These are phyloP conservation scores for Xylariales sp. DNA, from an alignment of 2,329 filamentous ascomycete species.

Conservation along the genomic window DNA sequence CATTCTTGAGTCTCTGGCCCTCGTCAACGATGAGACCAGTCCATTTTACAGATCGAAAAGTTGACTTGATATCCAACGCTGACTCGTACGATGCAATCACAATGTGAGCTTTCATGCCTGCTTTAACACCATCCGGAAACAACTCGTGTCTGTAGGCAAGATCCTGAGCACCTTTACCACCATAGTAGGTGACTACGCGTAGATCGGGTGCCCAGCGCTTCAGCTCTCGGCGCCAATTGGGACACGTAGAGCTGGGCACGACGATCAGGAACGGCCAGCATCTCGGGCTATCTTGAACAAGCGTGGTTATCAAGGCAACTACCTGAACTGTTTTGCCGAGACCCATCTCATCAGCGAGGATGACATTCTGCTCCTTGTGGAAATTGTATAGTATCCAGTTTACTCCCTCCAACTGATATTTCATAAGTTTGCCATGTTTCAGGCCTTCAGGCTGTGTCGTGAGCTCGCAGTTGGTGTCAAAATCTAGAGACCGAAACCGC, in stretches of 20 bases:
- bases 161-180: slow-evolving; percentile 67
- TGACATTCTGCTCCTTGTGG: slow-evolving; percentile 75
- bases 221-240: slow-evolving; percentile 97
- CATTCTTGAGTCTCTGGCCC: slow-evolving; percentile 92
- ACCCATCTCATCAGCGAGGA: slow-evolving; percentile 97
- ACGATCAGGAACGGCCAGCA: slow-evolving; percentile 93
- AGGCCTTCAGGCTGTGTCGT: slow-evolving; percentile 69
- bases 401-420: slow-evolving; percentile 86
- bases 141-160: slow-evolving; percentile 81
- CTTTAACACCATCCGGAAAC: slow-evolving; percentile 61
- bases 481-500: slow-evolving; percentile 61
- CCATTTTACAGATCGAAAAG: slow-evolving; percentile 73
- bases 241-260: slow-evolving; percentile 89
- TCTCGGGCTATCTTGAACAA: slow-evolving; percentile 62
- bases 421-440: slow-evolving; percentile 79
- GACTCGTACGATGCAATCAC: slow-evolving; percentile 96
- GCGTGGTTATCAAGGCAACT: slow-evolving; percentile 71
- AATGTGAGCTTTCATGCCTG: slow-evolving; percentile 79
- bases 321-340: slow-evolving; percentile 96
- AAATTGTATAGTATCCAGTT: slow-evolving; percentile 96
- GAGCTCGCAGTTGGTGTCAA: slow-evolving; percentile 62
- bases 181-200: slow-evolving; percentile 90
- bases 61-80: slow-evolving; percentile 67
- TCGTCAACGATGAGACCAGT: slow-evolving; percentile 88
- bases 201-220: slow-evolving; percentile 87